Percentiles rank a stretch among this genome's conserved stretches.
Conservation (phyloP, 768 basidiomycete species). For the Leccinum longicurvipes region DNA sequence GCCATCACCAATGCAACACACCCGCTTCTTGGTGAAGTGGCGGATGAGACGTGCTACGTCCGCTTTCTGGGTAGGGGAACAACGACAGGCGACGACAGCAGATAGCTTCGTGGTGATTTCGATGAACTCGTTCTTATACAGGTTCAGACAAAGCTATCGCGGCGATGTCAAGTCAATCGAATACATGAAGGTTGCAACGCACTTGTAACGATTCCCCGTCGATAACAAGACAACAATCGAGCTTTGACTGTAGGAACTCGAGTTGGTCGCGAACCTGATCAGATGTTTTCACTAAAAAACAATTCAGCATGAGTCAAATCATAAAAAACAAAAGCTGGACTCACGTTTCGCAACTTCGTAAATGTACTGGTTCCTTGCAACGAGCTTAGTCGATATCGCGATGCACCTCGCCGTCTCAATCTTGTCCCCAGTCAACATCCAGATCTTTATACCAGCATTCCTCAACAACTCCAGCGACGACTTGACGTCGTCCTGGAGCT, state of each 20-base stretch:
- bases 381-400: slow-evolving; percentile 94
- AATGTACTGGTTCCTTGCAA: slow-evolving; percentile 94
- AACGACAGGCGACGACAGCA: slow-evolving; percentile 95
- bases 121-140: slow-evolving; percentile 93
- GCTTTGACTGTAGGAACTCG: slow-evolving; percentile 90
- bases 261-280: slow-evolving; percentile 84
- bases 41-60: slow-evolving; percentile 95
- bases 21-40: slow-evolving; percentile 85
- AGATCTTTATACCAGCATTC: slow-evolving; percentile 97
- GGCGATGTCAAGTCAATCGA: neutral
- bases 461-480: slow-evolving; percentile 87
- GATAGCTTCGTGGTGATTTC: slow-evolving; percentile 95
- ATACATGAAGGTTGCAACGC: slow-evolving; percentile 9
- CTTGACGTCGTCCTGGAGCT: slow-evolving; percentile 96
- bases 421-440: slow-evolving; percentile 99
- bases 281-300: slow-evolving; percentile 70
- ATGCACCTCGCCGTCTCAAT: slow-evolving; percentile 99
- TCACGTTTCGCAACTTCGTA: slow-evolving; percentile 92
- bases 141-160: slow-evolving; percentile 77
- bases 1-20: slow-evolving; percentile 98
- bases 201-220: slow-evolving; percentile 97
- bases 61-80: slow-evolving; percentile 98
- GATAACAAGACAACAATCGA: slow-evolving; percentile 97
- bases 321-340: slow-evolving; percentile 2
- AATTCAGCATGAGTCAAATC: slow-evolving; percentile 1